Evolutionary conservation across 176 grass and related monocot species (phyloP), one percentile per base, ranked within the genome.

Genomic region (Typha latifolia): DNA sequence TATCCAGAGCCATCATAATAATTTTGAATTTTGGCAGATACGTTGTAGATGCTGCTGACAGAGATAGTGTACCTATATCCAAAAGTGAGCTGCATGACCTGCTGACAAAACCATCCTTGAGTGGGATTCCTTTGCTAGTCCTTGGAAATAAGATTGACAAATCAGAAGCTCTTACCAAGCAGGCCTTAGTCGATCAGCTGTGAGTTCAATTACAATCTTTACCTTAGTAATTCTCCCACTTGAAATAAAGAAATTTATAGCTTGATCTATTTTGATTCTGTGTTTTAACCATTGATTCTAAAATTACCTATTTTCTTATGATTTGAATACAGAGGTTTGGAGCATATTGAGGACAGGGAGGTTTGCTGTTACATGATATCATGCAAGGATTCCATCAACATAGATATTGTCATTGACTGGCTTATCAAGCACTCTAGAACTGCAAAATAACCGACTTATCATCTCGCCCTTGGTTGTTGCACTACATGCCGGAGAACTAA

Each of bases 81-180:
- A 94, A 94, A 94, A 93, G 86, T 68, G 95, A 99, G 83, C 56
- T 94, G 76, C 89, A 90, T 74, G 95, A 94, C 22, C 74, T 99
- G 61, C 89, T 99, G 50, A 84, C 56, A 13, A 99, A 94, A 64
- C 89, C 80, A 14, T 99, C 95, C 66, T 85, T 99, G 76, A 69
- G 65, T 78, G 86, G 89, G 73, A 99, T 94, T 49, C 95, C 95
- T 23, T 72, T 93, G 48, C 95, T 99, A 73, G 79, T 99, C 57
- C 95, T 99, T 66, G 86, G 95, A 14, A 99, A 99, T 69, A 99
- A 99, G 78, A 93, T 99, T 74, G 95, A 99, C 62, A 99, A 83
- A 83, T 99, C 95, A 47, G 95, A 99, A 90, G 86, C 86, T 59
- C 76, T 99, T 79, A 79, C 94, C 12, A 82, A 99, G 68, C 86